phyloP scores from a whole-genome alignment of 2,329 filamentous ascomycete species.

The Ascochyta viciae-villosae region DNA sequence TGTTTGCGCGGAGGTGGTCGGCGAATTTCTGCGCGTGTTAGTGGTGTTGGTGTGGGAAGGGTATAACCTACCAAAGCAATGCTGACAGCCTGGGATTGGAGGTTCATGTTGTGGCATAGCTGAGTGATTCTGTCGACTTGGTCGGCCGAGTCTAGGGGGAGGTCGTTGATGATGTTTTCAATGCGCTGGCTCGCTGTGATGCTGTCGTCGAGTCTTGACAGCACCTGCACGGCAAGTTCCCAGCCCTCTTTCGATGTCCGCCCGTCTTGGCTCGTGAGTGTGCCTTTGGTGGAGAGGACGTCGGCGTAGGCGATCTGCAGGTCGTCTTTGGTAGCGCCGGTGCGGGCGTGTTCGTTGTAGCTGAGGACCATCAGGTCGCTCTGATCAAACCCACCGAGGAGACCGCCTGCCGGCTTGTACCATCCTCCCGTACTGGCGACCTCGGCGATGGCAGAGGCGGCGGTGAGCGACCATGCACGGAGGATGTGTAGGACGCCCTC shows the following conservation, averaged over 20 bases:
- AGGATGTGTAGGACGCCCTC: constrained; percentile 78
- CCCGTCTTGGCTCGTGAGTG: constrained; percentile 45
- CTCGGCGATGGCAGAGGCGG: constrained; percentile 81
- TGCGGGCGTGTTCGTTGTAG: constrained; percentile 49
- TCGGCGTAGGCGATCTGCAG: constrained; percentile 79
- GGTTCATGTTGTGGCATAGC: constrained; percentile 78
- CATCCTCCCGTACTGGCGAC: constrained; percentile 84
- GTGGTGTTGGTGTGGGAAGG: background rate
- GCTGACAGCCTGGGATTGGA: constrained; percentile 78
- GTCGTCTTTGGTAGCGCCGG: constrained; percentile 74
- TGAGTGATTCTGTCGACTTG: constrained; percentile 84
- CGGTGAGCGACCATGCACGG: constrained; percentile 78
- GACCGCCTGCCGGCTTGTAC: constrained; percentile 64
- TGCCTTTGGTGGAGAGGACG: constrained; percentile 60
- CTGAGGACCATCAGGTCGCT: constrained; percentile 87
- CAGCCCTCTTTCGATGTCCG: constrained; percentile 69
- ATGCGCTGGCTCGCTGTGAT: constrained; percentile 76
- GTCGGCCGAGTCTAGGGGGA: constrained; percentile 73
- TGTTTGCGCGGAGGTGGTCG: constrained; percentile 74
- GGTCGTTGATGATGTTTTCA: constrained; percentile 72
- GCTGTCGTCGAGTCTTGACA: constrained; percentile 80
- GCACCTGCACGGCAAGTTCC: constrained; percentile 84
- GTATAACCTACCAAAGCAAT: constrained; percentile 75
- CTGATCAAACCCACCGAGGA: constrained; percentile 75
- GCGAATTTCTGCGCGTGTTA: constrained; percentile 73